A percentile compares a stretch with the other conserved stretches of the same genome.
phyloP scores from a whole-genome alignment of 225 moss, liverwort and hornwort genomes.

The Marchantia polymorpha region DNA sequence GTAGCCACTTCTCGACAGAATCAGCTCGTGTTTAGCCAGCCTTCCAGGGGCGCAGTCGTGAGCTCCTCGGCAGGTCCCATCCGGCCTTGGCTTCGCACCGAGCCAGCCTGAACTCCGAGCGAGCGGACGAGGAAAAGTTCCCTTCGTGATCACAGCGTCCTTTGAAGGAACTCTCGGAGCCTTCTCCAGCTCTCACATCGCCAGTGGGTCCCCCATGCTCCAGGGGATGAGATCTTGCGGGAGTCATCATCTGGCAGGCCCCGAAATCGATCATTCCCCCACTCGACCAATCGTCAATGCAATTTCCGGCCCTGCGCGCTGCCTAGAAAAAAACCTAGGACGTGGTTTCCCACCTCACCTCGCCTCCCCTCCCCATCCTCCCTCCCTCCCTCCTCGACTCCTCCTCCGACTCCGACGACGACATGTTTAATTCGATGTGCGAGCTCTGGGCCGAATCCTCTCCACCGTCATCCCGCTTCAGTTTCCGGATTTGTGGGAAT shows the following conservation, averaged over 20 bases:
- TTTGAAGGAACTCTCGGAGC: background rate
- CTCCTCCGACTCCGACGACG: too few relatives aligned
- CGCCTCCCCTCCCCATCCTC: too few relatives aligned
- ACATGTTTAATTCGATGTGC: too few relatives aligned
- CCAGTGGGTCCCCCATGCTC: background rate
- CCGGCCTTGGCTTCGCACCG: background rate
- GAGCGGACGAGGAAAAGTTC: background rate
- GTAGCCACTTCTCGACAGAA: background rate
- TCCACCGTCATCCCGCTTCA: too few relatives aligned
- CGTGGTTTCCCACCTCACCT: too few relatives aligned
- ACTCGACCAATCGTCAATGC: too few relatives aligned
- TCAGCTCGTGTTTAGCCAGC: conserved; percentile 1
- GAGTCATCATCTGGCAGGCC: background rate
- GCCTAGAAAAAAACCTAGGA: too few relatives aligned
- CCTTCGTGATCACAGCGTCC: background rate
- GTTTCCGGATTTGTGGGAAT: too few relatives aligned
- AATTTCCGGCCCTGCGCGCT: too few relatives aligned
- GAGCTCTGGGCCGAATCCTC: too few relatives aligned
- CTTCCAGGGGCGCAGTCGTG: background rate
- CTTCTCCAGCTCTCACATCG: background rate
- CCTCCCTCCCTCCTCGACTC: too few relatives aligned
- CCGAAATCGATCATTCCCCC: background rate
- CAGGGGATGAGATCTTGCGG: background rate
- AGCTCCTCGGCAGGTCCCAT: background rate
- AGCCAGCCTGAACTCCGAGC: background rate